Evolutionary conservation across 176 grass and related monocot genomes (phyloP).

Genomic region (Themeda triandra): DNA sequence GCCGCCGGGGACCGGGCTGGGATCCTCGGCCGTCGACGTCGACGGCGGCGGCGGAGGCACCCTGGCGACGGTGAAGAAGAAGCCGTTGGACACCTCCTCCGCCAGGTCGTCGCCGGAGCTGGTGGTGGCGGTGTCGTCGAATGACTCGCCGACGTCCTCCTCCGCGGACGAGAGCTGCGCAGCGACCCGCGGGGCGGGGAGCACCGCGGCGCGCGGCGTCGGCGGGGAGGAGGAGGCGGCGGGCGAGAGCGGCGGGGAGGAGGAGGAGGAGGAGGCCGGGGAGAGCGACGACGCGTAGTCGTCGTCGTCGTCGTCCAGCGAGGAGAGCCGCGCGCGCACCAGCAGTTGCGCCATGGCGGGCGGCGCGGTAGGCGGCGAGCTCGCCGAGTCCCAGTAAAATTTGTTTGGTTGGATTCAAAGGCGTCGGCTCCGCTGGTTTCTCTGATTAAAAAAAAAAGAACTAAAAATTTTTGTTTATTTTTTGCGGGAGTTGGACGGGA

Average conservation of each 20-base stretch:
- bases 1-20: neutral
- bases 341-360: constrained; percentile 29
- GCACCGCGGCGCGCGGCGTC: neutral
- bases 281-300: constrained; percentile 25
- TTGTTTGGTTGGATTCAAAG: neutral
- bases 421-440: neutral
- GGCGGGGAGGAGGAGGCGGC: neutral
- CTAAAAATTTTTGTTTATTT: neutral
- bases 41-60: constrained; percentile 15
- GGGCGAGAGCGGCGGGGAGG: constrained; percentile 31
- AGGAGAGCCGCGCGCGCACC: constrained; percentile 48
- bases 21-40: neutral
- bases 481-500: neutral
- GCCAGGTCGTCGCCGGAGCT: constrained; percentile 25
- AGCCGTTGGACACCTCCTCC: constrained; percentile 42
- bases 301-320: constrained; percentile 37
- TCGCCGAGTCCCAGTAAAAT: constrained; percentile 3
- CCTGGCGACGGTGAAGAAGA: constrained; percentile 46
- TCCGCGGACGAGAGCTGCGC: constrained; percentile 41
- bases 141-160: constrained; percentile 6
- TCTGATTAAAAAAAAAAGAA: neutral
- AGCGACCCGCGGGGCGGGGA: constrained; percentile 34
- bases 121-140: constrained; percentile 28
- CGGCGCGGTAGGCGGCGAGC: neutral
- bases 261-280: constrained; percentile 20